A percentile compares a stretch with the other conserved stretches of the same genome.
These are phyloP conservation scores for Metschnikowia koreensis DNA, from an alignment of 805 yeast genomes.

Conservation along the genomic window DNA sequence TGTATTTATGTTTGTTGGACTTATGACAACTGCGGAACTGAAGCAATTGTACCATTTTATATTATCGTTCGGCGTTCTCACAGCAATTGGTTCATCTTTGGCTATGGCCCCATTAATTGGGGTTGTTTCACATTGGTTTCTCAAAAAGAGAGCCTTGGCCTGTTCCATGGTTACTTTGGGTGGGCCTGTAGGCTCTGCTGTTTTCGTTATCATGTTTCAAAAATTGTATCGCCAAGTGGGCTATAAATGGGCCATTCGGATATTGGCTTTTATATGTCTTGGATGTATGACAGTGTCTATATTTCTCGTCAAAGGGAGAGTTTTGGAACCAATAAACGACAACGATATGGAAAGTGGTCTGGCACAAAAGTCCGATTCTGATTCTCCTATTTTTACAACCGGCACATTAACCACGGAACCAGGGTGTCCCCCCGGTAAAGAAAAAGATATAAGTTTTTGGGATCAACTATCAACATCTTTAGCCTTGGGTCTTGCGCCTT, in stretches of 20 bases:
- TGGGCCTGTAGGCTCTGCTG: slow-evolving; percentile 52
- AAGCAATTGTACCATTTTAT: slow-evolving; percentile 50
- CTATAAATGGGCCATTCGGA: slow-evolving; percentile 52
- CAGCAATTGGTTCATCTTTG: slow-evolving; percentile 43
- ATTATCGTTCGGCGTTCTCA: slow-evolving; percentile 45
- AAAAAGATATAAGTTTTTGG: not conserved
- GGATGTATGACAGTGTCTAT: slow-evolving; percentile 26
- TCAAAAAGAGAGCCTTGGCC: slow-evolving; percentile 42
- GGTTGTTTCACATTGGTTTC: slow-evolving; percentile 45
- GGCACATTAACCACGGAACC: not conserved
- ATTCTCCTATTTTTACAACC: not conserved
- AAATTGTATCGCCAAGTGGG: slow-evolving; percentile 48
- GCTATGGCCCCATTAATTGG: slow-evolving; percentile 46
- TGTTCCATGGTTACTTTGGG: slow-evolving; percentile 48
- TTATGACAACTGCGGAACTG: slow-evolving; percentile 46
- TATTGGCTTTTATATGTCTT: slow-evolving; percentile 46
- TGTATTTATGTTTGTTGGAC: slow-evolving; percentile 33
- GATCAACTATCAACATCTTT: not conserved
- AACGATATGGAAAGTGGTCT: too few relatives aligned
- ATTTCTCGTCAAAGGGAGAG: slow-evolving; percentile 10
- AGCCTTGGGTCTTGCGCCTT: slow-evolving; percentile 19
- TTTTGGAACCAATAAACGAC: not conserved
- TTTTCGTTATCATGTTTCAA: slow-evolving; percentile 53
- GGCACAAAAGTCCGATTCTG: not conserved
- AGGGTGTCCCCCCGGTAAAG: not conserved